A percentile compares a stretch with the other conserved stretches of the same genome.
Conservation (phyloP, 2,329 filamentous ascomycete genomes). For the Lecanosticta acicola region DNA sequence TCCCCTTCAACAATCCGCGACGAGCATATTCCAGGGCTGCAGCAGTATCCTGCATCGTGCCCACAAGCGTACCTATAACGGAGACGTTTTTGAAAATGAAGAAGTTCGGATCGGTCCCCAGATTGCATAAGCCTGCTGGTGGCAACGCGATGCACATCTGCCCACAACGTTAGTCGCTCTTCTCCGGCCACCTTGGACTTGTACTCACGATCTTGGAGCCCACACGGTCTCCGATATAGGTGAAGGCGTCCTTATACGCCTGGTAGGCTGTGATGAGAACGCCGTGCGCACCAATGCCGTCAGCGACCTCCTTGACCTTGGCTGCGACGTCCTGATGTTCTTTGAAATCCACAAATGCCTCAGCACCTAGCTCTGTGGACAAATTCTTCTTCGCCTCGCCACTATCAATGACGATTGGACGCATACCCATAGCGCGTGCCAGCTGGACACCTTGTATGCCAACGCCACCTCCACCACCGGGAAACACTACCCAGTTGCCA, state of each 20-base stretch:
- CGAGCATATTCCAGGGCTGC: conserved; percentile 45
- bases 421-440: conserved; percentile 48
- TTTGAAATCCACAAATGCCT: conserved; percentile 53
- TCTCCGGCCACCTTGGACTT: too few species aligned
- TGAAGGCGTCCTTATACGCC: conserved; percentile 37
- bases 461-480: conserved; percentile 51
- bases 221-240: conserved; percentile 44
- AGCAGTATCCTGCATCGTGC: conserved; percentile 45
- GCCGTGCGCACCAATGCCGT: conserved; percentile 45
- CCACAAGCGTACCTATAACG: conserved; percentile 40
- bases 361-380: conserved; percentile 47
- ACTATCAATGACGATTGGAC: conserved; percentile 52
- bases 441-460: conserved; percentile 52
- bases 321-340: conserved; percentile 36
- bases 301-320: conserved; percentile 44
- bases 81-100: conserved; percentile 29
- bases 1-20: conserved; percentile 46
- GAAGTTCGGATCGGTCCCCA: conserved; percentile 33
- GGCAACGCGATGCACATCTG: conserved; percentile 44
- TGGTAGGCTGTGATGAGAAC: conserved; percentile 36
- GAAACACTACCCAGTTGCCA: conserved; percentile 52
- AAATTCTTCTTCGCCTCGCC: conserved; percentile 45
- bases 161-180: too few species aligned
- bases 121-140: conserved; percentile 32
- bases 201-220: conserved; percentile 40